Evolutionary conservation across 164 flowering plant species (phyloP), one percentile per base, ranked within the genome.

Genomic region (Kingdonia uniflora): DNA sequence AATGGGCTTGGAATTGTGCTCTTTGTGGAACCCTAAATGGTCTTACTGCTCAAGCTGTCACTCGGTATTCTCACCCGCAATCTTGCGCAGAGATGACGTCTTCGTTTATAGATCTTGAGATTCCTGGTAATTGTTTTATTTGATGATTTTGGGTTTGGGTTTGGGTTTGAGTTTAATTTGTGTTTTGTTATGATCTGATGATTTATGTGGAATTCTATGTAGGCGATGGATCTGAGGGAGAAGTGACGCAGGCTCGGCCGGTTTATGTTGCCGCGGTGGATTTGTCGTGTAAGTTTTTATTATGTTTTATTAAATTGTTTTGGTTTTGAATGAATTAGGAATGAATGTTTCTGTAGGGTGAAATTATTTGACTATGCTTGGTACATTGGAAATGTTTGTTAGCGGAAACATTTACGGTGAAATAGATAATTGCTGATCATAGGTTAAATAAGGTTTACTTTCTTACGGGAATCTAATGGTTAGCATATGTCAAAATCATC

Each of bases 251-350:
- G 60, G 89, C 95, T 37, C 74, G 81, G 13, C 96, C 95, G 0
- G 99, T 92, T 2, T 92, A 92, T 71, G 99, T 92, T 53, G 97
- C 99, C 0, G 97, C 95, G 0, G 71, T 92, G 50, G 99, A 92
- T 68, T 68, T 89, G 59, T 76, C 97, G 12, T 86, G 99, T 92
- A 74, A 80, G 94, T 58, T 42, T 56, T 57, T 12, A 10, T 23
- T 22, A 20, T 19, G 42, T 2, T 35, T 24, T 54, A n/a, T 19
- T 7, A 15, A 54, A 22, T 40, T 21, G n/a, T 7, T 39, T 2
- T 41, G 4, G 11, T 39, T 20, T 40, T 54, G 17, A 26, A 14
- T 45, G 44, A 37, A 22, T 47, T 48, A 44, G 50, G 23, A 33
- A 52, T 29, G 35, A n/a, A n/a, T n/a, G n/a, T n/a, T n/a, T n/a